Evolutionary conservation across 306 rosid genomes (phyloP), one percentile per base, ranked within the genome.

Genomic region (Cicer judaicum): DNA sequence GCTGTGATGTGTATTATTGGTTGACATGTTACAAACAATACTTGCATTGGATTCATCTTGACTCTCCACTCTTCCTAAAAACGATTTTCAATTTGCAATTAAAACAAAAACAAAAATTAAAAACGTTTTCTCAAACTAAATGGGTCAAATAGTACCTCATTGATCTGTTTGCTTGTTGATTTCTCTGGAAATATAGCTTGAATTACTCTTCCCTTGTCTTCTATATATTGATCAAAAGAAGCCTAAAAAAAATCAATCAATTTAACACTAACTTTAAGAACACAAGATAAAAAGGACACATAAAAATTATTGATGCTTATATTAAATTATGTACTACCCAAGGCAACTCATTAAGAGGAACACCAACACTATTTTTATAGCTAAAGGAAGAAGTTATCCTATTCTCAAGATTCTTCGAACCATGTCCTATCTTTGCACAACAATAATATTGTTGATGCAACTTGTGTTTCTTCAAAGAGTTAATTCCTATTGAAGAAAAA

Each of bases 21-120:
- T 13, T 78, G 21, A 15, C 15, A 63, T 8, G 10, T 78, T 5
- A 78, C 19, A 64, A 73, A 74, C 13, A 82, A 53, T 8, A 24
- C 64, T 73, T 73, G 11, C 12, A 78, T 43, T 7, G 72, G 50
- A 38, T 36, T 64, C 82, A 82, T 43, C 13, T 19, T 62, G 38
- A 82, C 75, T 46, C 49, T 73, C 85, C 83, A 82, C 49, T 67
- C 77, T n/a, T 82, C 85, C 85, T 82, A 19, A 24, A 24, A 24
- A 24, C 29, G 2, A 24, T 24, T 24, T 24, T 24, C 29, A 24
- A 24, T 24, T 24, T 24, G 29, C 3, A 24, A 24, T 24, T 24
- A 24, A 24, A 24, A 24, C 3, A 24, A 24, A 2, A 2, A 24
- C 29, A 24, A 24, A 24, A 19, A 19, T 2, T 2, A 19, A 2